These are phyloP conservation scores for Candida arabinofermentans DNA, from an alignment of 805 yeast genomes.

Conservation along the genomic window DNA sequence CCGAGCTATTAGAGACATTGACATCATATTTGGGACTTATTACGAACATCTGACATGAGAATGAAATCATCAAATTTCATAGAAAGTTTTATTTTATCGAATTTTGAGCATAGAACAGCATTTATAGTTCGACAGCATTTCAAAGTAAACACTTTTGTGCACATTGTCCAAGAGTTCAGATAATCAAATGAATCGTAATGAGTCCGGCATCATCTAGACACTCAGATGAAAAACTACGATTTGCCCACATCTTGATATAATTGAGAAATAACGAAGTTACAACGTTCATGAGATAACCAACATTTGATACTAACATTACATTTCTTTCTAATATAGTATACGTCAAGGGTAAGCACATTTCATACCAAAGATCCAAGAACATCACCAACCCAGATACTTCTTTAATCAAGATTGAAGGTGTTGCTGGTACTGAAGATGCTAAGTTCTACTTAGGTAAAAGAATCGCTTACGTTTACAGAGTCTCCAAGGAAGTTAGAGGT, in stretches of 20 bases:
- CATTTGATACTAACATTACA: constrained; percentile 23
- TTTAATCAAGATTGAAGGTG: constrained; percentile 96
- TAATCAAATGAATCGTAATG: too few relatives aligned
- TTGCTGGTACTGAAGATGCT: constrained; percentile 86
- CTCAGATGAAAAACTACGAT: background rate
- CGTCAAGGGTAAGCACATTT: constrained; percentile 99
- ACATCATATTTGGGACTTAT: too few relatives aligned
- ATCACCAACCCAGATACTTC: constrained; percentile 98
- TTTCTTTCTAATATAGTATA: constrained; percentile 54
- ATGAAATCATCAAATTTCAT: too few relatives aligned
- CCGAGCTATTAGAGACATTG: too few relatives aligned
- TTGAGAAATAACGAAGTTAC: background rate
- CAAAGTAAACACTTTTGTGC: too few relatives aligned
- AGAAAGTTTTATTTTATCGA: too few relatives aligned
- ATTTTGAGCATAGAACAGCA: too few relatives aligned
- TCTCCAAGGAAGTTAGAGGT: constrained; percentile 96
- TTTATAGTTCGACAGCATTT: too few relatives aligned
- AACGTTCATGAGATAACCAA: background rate
- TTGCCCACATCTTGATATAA: background rate
- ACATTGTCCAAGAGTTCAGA: too few relatives aligned
- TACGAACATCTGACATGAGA: too few relatives aligned
- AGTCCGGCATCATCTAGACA: too few relatives aligned
- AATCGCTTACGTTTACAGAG: constrained; percentile 99
- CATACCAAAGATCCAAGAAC: constrained; percentile 99
- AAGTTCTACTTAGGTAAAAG: constrained; percentile 99